Evolutionary conservation across 1,284 basidiomycete species (phyloP), one percentile per base, ranked within the genome.

Genomic region (Sporisorium exsertum): DNA sequence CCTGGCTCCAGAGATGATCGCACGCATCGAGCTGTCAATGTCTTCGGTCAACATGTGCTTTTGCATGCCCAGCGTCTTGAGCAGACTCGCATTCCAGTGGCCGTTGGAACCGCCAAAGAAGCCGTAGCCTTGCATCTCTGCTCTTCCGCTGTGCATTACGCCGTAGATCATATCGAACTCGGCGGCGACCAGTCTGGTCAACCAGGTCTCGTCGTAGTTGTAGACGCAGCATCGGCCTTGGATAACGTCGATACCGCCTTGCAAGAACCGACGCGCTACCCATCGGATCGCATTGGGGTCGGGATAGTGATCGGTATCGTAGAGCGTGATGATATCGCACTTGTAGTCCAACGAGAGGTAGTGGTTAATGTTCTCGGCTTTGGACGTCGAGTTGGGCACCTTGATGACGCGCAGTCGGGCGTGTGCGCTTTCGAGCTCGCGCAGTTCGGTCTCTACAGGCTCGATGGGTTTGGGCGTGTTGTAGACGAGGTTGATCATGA

Each of bases 101-200:
- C 82, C 82, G 35, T 83, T 82, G 27, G 72, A 74, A 1, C 81
- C 81, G 51, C 81, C 81, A 57, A 83, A 83, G 68, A 82, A 72
- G 20, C 80, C 80, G 33, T 79, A 80, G 0, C 77, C 72, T 40
- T 81, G 79, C 27, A 78, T 37, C 50, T 77, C 67, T 4, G 81
- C 81, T 24, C 80, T 51, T 27, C 81, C 81, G 24, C 72, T 72
- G 50, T 83, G 81, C 64, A 80, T 75, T 24, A 81, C 79, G 33
- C 77, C 79, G 54, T 83, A 83, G 55, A 81, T 81, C 59, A 74
- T 72, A 33, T 83, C 81, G 46, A 82, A 82, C 58, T 83, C 81
- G 27, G 77, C 81, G 0, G 79, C 79, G 7, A 81, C 71, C 24
- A 82, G 43, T 1, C 70, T 42, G 0, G 81, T 81, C 22, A 73